phyloP scores from a whole-genome alignment of 257 asterid genomes.

The Sherardia arvensis region DNA sequence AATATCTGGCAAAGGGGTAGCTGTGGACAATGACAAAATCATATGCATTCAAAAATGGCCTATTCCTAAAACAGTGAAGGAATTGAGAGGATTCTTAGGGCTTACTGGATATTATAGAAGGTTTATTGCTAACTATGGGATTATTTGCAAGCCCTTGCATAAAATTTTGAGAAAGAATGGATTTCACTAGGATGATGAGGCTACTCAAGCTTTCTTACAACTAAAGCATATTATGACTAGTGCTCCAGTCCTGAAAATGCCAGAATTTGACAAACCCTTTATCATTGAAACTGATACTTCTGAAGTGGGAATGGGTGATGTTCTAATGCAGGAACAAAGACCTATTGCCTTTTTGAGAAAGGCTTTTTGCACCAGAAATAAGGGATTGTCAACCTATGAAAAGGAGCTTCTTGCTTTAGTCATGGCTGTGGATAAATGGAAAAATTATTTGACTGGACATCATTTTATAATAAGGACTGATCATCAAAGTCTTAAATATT shows the following conservation, averaged over 20 bases:
- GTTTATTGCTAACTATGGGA: not conserved
- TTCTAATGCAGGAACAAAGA: not conserved
- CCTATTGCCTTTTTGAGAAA: not conserved
- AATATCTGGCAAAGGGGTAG: too few relatives aligned
- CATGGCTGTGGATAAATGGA: not conserved
- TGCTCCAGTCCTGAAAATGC: not conserved
- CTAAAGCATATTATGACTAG: not conserved
- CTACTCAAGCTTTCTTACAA: not conserved
- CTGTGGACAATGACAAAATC: not conserved
- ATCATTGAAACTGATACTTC: too few relatives aligned
- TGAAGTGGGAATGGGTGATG: not conserved
- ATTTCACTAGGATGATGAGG: not conserved
- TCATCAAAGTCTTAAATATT: not conserved
- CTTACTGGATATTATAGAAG: not conserved
- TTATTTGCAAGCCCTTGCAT: not conserved
- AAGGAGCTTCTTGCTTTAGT: not conserved
- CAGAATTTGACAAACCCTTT: too few relatives aligned
- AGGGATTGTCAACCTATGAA: not conserved
- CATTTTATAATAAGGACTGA: not conserved
- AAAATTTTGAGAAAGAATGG: not conserved
- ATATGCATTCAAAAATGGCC: too few relatives aligned
- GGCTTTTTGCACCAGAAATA: not conserved
- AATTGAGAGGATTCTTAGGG: too few relatives aligned
- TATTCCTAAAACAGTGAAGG: too few relatives aligned
- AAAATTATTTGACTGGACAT: not conserved